Base-by-base conservation (phyloP, 1,284 basidiomycete genomes). In the Ustilago nuda region DNA sequence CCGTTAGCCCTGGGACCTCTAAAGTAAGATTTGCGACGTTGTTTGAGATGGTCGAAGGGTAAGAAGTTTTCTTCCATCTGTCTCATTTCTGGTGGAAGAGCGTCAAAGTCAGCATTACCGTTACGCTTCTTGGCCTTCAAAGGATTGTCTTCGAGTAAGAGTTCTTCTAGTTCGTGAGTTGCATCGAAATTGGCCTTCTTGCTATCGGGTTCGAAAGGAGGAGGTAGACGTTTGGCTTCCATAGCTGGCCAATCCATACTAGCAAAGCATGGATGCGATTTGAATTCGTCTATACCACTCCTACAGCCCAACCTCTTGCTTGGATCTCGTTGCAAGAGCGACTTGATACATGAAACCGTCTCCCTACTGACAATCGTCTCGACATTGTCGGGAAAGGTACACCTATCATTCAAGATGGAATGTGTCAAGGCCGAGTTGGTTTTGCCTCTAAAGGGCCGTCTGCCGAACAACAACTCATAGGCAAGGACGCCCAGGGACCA, bases 131-230 rank as follows among this genome's bases (percentile, higher is more conserved):
- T 92, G 13, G 96, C 95, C 86, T 98, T 98, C 61, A 98, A 88
- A 54, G 96, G 96, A 84, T 99, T 98, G 85, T 98, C 96, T 87
- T 98, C 96, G 11, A 99, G 87, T 39, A 99, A 86, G 45, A 99
- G 88, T 87, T 99, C 96, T 84, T 99, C 96, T 37, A 99, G 87
- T 87, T 99, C 96, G 85, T 98, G 95, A 15, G 96, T 97, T n/a
- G 95, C 95, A 85, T 99, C 96, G 86, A 98, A 99, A 86, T 99
- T 98, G 23, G 96, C 94, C 87, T 96, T 96, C 87, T 98, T 98
- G 86, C 93, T 93, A 86, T 98, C 95, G 58, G 96, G 96, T 67
- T 94, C 90, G 83, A 98, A 99, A 0, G 94, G 94, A 43, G 96
- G 91, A 0, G 88, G 89, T 33, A 92, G 89, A 79, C 92, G 89